Conservation (phyloP, 805 yeast species). For the Candida rishiriensis region DNA sequence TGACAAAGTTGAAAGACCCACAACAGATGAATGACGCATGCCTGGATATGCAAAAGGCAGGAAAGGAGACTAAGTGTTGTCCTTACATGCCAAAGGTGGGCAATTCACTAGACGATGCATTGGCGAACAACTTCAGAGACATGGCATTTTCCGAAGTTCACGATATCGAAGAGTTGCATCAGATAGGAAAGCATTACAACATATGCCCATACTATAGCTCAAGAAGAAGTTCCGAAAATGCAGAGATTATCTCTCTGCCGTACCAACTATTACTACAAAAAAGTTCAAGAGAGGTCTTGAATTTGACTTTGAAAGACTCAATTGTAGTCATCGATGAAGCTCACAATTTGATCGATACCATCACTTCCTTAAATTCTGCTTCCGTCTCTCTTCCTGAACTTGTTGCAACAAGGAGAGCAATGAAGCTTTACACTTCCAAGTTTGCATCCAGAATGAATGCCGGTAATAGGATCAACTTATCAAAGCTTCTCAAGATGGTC, state of each 20-base stretch:
- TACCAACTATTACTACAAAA: conserved; percentile 71
- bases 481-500: conserved; percentile 58
- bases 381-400: conserved; percentile 50
- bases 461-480: conserved; percentile 64
- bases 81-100: conserved; percentile 35
- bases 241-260: conserved; percentile 81
- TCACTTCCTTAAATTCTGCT: conserved; percentile 64
- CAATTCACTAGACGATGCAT: conserved; percentile 27
- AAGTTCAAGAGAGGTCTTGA: conserved; percentile 53
- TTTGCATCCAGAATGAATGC: conserved; percentile 64
- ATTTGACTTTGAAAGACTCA: conserved; percentile 55
- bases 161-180: conserved; percentile 76
- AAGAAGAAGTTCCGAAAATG: conserved; percentile 47
- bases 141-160: conserved; percentile 49
- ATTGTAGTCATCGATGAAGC: conserved; percentile 89
- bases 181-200: conserved; percentile 49
- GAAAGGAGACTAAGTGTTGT: conserved; percentile 30
- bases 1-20: conserved; percentile 42
- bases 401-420: conserved; percentile 37
- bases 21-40: conserved; percentile 77
- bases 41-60: conserved; percentile 54
- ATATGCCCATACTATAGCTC: conserved; percentile 83
- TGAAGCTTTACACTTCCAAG: conserved; percentile 52
- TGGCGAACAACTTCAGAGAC: conserved; percentile 46
- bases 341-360: conserved; percentile 78